Evolutionary conservation across 441 rosid genomes (phyloP).

Genomic region (Omphalea diandra): DNA sequence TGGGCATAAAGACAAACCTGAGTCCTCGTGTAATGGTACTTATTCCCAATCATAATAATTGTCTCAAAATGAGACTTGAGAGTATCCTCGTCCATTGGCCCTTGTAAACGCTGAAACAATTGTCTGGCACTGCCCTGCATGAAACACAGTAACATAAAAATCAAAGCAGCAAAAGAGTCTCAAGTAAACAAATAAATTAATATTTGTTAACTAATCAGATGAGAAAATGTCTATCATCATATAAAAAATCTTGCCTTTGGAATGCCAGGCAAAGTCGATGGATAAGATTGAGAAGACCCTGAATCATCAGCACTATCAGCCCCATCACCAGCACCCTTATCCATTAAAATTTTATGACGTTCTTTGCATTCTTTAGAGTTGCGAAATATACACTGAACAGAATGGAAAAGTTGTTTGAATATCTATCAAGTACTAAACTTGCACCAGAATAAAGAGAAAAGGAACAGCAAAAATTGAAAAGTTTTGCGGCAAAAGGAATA

Average conservation of each 20-base stretch:
- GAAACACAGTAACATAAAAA: slow-evolving; percentile 32
- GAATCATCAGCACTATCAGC: slow-evolving; percentile 99
- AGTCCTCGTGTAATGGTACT: slow-evolving; percentile 55
- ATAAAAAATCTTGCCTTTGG: slow-evolving; percentile 69
- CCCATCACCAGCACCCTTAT: slow-evolving; percentile 87
- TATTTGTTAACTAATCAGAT: background rate
- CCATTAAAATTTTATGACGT: slow-evolving; percentile 93
- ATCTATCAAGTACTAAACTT: slow-evolving; percentile 6
- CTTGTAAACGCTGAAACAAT: slow-evolving; percentile 95
- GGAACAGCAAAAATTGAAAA: slow-evolving; percentile 11
- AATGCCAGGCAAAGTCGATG: slow-evolving; percentile 99
- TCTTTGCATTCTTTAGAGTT: slow-evolving; percentile 96
- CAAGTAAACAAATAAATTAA: slow-evolving; percentile 17
- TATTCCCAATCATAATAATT: slow-evolving; percentile 80
- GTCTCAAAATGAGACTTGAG: slow-evolving; percentile 97
- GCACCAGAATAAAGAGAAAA: background rate
- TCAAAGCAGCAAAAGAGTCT: slow-evolving; percentile 23
- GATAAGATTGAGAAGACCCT: slow-evolving; percentile 96
- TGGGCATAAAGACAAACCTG: slow-evolving; percentile 56
- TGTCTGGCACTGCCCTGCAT: slow-evolving; percentile 99
- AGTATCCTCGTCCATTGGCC: slow-evolving; percentile 97
- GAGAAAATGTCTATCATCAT: background rate
- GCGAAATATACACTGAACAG: slow-evolving; percentile 92
- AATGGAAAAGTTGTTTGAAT: slow-evolving; percentile 8
- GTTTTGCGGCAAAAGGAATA: slow-evolving; percentile 6